Evolutionary conservation across 2,329 filamentous ascomycete species (phyloP).

Genomic region (Trichoderma hamatum): DNA sequence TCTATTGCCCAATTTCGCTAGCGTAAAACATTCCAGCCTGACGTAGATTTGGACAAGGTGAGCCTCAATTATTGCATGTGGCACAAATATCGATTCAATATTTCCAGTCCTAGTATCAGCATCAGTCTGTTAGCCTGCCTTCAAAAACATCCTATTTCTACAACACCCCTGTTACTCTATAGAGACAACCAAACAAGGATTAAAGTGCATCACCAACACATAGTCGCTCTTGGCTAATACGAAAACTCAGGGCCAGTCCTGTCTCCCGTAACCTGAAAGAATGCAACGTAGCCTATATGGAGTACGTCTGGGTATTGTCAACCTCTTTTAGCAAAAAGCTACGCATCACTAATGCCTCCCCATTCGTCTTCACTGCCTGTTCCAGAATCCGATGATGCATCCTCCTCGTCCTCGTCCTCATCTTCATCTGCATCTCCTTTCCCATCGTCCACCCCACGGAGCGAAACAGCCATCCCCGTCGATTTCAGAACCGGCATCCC

Average conservation of each 20-base stretch:
- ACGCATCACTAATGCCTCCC: constrained; percentile 25
- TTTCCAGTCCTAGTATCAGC: not conserved
- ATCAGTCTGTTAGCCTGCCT: not conserved
- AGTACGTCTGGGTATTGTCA: not conserved
- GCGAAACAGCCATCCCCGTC: constrained; percentile 39
- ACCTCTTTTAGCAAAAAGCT: not conserved
- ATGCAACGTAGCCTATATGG: not conserved
- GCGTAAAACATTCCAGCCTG: not conserved
- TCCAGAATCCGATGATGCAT: not conserved
- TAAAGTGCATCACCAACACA: not conserved
- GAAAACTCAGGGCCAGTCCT: not conserved
- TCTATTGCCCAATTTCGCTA: not conserved
- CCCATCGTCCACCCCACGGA: constrained; percentile 33
- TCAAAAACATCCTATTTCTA: not conserved
- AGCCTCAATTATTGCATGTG: not conserved
- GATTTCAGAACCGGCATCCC: constrained; percentile 45
- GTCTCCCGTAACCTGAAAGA: not conserved
- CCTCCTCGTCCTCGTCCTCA: constrained; percentile 29
- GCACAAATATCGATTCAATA: not conserved
- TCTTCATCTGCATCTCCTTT: constrained; percentile 36
- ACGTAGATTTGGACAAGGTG: not conserved
- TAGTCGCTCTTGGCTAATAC: not conserved
- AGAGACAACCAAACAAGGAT: not conserved
- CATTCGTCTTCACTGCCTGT: constrained; percentile 26
- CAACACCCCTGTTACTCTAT: not conserved